These are phyloP conservation scores for Aspergillus proliferans DNA, from an alignment of 2,329 filamentous ascomycete species.

Conservation along the genomic window DNA sequence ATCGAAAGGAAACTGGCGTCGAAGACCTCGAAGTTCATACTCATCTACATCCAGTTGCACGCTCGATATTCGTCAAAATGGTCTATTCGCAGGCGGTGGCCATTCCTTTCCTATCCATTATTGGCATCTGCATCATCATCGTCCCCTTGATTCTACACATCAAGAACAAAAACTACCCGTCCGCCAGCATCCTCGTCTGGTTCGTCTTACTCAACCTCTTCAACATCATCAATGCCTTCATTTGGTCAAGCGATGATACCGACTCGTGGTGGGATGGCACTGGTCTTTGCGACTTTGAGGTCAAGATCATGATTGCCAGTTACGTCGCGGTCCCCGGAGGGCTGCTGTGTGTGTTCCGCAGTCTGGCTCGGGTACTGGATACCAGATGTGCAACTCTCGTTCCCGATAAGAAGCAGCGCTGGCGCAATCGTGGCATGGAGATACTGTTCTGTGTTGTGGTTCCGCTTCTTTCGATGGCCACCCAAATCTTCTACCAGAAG, in stretches of 20 bases:
- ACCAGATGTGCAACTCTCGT: conserved; percentile 49
- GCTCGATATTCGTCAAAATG: conserved; percentile 5
- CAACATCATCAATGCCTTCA: conserved; percentile 55
- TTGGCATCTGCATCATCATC: conserved; percentile 49
- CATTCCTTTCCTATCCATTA: conserved; percentile 45
- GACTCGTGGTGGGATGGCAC: conserved; percentile 52
- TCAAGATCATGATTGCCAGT: conserved; percentile 51
- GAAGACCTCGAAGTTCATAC: not conserved
- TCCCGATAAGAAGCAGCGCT: conserved; percentile 44
- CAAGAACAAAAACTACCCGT: conserved; percentile 55
- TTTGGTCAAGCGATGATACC: conserved; percentile 58
- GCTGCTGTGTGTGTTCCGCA: conserved; percentile 54
- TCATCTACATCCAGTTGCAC: not conserved
- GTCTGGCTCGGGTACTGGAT: conserved; percentile 56
- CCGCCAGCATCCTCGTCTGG: conserved; percentile 52
- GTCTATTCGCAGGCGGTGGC: conserved; percentile 29
- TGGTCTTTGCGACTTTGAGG: conserved; percentile 59
- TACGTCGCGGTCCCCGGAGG: conserved; percentile 49
- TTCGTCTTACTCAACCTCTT: conserved; percentile 52
- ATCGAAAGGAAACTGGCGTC: not conserved
- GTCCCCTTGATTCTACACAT: conserved; percentile 56
- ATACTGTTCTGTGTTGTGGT: conserved; percentile 50
- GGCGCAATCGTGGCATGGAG: conserved; percentile 46
- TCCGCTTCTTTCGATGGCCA: conserved; percentile 49
- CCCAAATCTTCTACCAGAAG: conserved; percentile 56